Evolutionary conservation across 2,329 filamentous ascomycete genomes (phyloP), one percentile per base, ranked within the genome.

Genomic region (Fusarium sp.): DNA sequence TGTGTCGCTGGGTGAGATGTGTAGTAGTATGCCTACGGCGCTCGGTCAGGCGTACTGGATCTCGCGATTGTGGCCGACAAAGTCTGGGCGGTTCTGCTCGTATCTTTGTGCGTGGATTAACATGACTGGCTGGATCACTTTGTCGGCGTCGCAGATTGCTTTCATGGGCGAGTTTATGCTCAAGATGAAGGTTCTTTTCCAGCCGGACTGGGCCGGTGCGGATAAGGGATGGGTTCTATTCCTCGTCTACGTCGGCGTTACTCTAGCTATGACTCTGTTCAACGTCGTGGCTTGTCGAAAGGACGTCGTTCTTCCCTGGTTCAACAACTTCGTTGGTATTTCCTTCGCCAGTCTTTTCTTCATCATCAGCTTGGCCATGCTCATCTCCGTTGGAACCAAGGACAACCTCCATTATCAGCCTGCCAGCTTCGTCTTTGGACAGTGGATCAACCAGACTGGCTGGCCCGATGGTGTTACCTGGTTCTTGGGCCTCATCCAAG

Each of bases 31-130:
- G 88, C 89, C 89, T 8, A 90, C 88, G 0, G 88, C 89, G 0
- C 81, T 90, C 6, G 89, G 89, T 1, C 89, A 91, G 79, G 88
- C 88, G 0, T 90, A 88, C 78, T 91, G 88, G 88, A 80, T 82
- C 62, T 80, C 81, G 32, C 79, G 79, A 5, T 76, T 83, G 36
- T 82, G 78, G 76, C 75, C 57, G 80, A 84, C 82, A 54, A 79
- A 65, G 75, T 76, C 20, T 2, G 88, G 87, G 4, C 84, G 88
- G 4, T 87, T 89, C 68, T 75, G 79, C 8, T 88, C 86, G 3
- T 90, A 90, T 74, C 83, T 90, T 79, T 89, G 87, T 71, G 88
- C 88, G 5, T 90, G 87, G 87, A 88, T 89, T 75, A 90, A 90
- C 78, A 88, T 85, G 0, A 89, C 89, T 66, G 88, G 88, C 18